Conservation (phyloP, 2,329 filamentous ascomycete species). For the Colletotrichum plurivorum region DNA sequence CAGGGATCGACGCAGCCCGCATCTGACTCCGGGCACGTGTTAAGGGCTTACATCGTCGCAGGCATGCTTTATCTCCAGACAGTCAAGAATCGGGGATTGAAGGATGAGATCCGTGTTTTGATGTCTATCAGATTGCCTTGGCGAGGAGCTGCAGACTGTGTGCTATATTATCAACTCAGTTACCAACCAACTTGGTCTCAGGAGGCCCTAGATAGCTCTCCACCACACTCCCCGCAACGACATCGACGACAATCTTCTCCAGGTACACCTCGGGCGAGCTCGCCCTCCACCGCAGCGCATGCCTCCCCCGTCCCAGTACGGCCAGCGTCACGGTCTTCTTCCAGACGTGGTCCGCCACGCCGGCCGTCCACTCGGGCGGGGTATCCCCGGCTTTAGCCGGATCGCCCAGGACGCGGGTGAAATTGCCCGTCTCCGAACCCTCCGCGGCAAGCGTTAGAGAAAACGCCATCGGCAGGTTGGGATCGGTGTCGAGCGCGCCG, state of each 20-base stretch:
- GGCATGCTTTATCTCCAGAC: no score
- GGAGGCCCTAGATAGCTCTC: constrained; percentile 49
- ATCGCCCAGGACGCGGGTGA: constrained; percentile 50
- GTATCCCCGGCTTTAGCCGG: constrained; percentile 57
- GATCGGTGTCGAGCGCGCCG: constrained; percentile 61
- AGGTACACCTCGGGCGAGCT: constrained; percentile 50
- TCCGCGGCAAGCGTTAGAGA: constrained; percentile 55
- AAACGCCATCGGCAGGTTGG: constrained; percentile 60
- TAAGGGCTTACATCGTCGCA: background rate
- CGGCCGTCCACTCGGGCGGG: constrained; percentile 61
- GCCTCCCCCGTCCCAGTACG: constrained; percentile 39
- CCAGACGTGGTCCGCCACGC: constrained; percentile 64
- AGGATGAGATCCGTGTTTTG: no score
- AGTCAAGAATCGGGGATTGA: no score
- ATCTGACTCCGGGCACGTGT: background rate
- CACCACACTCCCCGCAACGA: constrained; percentile 37
- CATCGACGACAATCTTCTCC: constrained; percentile 50
- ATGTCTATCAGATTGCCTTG: no score
- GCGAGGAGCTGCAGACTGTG: no score
- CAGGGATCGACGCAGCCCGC: background rate
- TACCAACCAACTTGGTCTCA: constrained; percentile 42
- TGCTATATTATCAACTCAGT: no score
- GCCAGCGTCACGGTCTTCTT: constrained; percentile 49
- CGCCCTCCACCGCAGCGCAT: constrained; percentile 46
- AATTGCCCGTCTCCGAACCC: constrained; percentile 47